These are phyloP conservation scores for Pythium aristosporum DNA, from an alignment of 352 stramenopile genomes.

Conservation along the genomic window DNA sequence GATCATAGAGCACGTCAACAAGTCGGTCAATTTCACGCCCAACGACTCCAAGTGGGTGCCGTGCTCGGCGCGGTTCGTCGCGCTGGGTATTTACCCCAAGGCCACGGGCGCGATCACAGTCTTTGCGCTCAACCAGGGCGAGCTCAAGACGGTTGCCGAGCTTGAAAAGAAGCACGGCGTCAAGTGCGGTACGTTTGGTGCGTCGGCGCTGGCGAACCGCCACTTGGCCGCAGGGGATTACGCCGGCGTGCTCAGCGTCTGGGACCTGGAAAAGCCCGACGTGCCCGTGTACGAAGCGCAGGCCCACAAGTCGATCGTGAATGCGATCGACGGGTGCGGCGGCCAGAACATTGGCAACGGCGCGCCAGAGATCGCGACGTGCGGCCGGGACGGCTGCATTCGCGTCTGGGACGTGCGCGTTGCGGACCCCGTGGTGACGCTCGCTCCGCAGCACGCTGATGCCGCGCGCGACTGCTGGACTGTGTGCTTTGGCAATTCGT, in stretches of 20 bases:
- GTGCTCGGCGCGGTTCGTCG: conserved; percentile 92
- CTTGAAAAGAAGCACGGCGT: conserved; percentile 89
- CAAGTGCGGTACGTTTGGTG: conserved; percentile 96
- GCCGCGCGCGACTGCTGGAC: conserved; percentile 93
- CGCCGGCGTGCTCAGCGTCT: conserved; percentile 73
- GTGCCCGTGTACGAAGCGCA: conserved; percentile 86
- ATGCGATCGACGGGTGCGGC: conserved; percentile 94
- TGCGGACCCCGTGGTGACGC: conserved; percentile 87
- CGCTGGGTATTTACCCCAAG: conserved; percentile 92
- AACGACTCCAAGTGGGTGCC: conserved; percentile 95
- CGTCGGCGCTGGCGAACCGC: conserved; percentile 86
- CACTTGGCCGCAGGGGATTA: conserved; percentile 87
- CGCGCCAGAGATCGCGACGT: conserved; percentile 94
- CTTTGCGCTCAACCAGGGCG: conserved; percentile 89
- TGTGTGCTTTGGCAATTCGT: conserved; percentile 95
- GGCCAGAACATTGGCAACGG: conserved; percentile 88
- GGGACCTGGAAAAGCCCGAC: conserved; percentile 83
- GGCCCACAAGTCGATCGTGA: conserved; percentile 93
- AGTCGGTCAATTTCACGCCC: conserved; percentile 92
- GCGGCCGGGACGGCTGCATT: conserved; percentile 93
- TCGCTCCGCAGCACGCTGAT: conserved; percentile 87
- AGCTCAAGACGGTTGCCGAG: conserved; percentile 65
- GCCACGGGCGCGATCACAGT: conserved; percentile 91
- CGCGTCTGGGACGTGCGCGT: conserved; percentile 95
- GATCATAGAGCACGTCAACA: conserved; percentile 96